Evolutionary conservation across 2,329 filamentous ascomycete species (phyloP).

Genomic region (Camillea tinctor): DNA sequence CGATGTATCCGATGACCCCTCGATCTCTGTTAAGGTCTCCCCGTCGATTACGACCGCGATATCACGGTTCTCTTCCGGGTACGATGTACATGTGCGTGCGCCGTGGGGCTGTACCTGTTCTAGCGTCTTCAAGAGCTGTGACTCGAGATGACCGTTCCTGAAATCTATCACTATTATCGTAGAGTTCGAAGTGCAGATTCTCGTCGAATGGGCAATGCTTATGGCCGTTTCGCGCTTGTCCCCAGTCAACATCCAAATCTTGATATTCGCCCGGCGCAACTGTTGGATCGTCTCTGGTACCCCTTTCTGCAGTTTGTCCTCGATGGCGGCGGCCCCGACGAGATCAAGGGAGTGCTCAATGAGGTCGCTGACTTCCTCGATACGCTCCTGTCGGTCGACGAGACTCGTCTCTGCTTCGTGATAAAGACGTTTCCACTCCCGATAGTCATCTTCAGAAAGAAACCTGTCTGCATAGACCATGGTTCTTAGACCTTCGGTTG

Average conservation of each 20-base stretch:
- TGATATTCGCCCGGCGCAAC: conserved; percentile 82
- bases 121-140: no score
- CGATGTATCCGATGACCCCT: no score
- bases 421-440: conserved; percentile 71
- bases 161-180: no score
- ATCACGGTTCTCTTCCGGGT: no score
- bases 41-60: no score
- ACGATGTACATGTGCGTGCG: no score
- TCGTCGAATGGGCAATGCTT: no score
- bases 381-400: conserved; percentile 69
- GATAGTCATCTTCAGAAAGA: conserved; percentile 70
- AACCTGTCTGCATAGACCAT: conserved; percentile 78
- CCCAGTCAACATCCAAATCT: conserved; percentile 95
- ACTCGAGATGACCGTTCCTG: no score
- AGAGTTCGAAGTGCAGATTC: no score
- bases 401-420: conserved; percentile 77
- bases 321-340: conserved; percentile 84
- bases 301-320: conserved; percentile 87
- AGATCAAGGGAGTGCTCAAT: conserved; percentile 78
- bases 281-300: conserved; percentile 93
- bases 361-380: conserved; percentile 75
- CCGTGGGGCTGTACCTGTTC: no score
- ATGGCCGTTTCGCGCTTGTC: conserved; percentile 92
- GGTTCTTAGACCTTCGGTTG: conserved; percentile 81
- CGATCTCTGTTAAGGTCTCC: no score